These are phyloP conservation scores for Heritiera fomes DNA, from an alignment of 345 rosid species.

Conservation along the genomic window DNA sequence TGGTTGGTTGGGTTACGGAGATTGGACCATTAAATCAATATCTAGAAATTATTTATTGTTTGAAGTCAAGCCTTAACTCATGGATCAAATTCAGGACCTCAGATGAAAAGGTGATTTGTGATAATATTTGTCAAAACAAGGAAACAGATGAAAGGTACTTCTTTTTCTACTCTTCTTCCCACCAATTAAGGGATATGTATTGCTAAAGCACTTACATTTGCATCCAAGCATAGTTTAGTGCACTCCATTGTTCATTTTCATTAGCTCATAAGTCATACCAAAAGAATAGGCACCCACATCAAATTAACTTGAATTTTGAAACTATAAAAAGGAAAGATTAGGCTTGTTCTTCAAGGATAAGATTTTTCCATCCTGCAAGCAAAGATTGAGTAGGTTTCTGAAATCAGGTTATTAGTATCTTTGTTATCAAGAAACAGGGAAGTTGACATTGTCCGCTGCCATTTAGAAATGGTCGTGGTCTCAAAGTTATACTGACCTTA, in stretches of 20 bases:
- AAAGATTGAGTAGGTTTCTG: neutral
- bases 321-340: neutral
- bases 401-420: neutral
- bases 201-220: neutral
- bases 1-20: neutral
- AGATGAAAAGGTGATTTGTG: neutral
- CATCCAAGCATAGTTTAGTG: constrained; percentile 13
- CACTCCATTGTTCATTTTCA: constrained; percentile 12
- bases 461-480: neutral
- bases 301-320: neutral
- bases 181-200: neutral
- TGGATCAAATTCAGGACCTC: neutral
- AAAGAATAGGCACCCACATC: neutral
- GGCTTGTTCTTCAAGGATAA: neutral
- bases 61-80: constrained; percentile 5
- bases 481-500: no score
- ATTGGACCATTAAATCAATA: neutral
- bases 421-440: neutral
- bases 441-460: neutral
- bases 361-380: neutral
- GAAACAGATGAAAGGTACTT: constrained; percentile 4
- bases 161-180: neutral
- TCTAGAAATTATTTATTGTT: constrained; percentile 8
- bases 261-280: constrained; percentile 12
- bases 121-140: constrained; percentile 3